Evolutionary conservation across 805 yeast genomes (phyloP).

Genomic region (Kuraishia floccosa): DNA sequence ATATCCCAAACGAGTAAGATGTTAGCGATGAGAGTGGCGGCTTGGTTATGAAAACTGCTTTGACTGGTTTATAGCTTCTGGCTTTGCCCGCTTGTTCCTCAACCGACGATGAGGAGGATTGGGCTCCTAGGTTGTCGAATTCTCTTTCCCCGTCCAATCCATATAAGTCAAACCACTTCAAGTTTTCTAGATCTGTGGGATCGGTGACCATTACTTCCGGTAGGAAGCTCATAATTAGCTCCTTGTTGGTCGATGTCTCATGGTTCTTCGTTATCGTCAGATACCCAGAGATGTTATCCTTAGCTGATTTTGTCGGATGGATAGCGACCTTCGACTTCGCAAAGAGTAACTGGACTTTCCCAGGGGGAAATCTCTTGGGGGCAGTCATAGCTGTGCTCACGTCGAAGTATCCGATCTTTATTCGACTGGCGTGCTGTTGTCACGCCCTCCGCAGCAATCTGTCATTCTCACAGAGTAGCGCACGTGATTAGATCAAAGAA

Average conservation of each 20-base stretch:
- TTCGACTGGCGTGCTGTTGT: too few species aligned
- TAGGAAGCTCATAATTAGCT: conserved; percentile 54
- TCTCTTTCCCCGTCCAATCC: conserved; percentile 35
- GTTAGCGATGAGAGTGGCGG: conserved; percentile 42
- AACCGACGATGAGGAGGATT: conserved; percentile 7
- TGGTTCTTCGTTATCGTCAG: conserved; percentile 50
- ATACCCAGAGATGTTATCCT: conserved; percentile 75
- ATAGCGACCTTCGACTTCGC: conserved; percentile 66
- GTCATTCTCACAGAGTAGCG: too few species aligned
- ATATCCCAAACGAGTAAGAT: conserved; percentile 60
- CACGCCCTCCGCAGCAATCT: too few species aligned
- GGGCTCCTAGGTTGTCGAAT: too few species aligned
- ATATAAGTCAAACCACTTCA: conserved; percentile 24
- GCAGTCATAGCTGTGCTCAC: conserved; percentile 1
- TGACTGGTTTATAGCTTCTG: conserved; percentile 4
- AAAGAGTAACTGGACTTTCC: conserved; percentile 35
- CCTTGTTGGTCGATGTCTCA: conserved; percentile 34
- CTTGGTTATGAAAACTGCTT: conserved; percentile 27
- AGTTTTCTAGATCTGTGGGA: conserved; percentile 13
- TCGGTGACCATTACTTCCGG: conserved; percentile 36
- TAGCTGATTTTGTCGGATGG: conserved; percentile 66
- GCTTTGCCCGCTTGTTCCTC: conserved; percentile 10
- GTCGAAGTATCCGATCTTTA: too few species aligned
- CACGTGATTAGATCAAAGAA: too few species aligned
- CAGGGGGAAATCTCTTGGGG: conserved; percentile 2